Evolutionary conservation across 257 asterid genomes (phyloP).

Genomic region (Solanum appendiculatum): DNA sequence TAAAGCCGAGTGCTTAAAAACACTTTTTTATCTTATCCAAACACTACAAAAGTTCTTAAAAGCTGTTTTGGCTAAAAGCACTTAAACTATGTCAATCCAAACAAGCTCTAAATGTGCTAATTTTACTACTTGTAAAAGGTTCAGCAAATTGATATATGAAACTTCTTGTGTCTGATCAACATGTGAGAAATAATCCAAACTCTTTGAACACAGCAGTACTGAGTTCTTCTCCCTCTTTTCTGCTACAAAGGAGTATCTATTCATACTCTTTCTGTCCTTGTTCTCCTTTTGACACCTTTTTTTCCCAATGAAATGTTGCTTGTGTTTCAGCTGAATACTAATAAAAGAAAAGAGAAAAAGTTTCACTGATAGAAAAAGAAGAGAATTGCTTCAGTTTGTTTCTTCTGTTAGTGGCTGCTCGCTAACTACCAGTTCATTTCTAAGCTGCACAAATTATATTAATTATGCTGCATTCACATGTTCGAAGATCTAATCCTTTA

Average conservation of each 20-base stretch:
- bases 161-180: background rate
- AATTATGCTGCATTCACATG: background rate
- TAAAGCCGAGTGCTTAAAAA: background rate
- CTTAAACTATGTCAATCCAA: background rate
- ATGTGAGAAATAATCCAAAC: background rate
- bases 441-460: background rate
- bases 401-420: background rate
- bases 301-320: background rate
- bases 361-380: background rate
- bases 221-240: background rate
- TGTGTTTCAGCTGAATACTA: background rate
- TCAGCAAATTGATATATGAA: background rate
- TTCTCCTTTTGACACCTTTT: background rate
- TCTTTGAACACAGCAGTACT: background rate
- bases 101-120: background rate
- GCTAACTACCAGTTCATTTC: background rate
- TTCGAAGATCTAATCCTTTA: background rate
- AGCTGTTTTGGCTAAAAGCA: background rate
- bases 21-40: background rate
- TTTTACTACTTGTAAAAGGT: background rate
- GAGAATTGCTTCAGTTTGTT: background rate
- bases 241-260: background rate
- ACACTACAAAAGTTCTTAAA: background rate
- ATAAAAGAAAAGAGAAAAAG: background rate
- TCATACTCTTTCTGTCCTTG: background rate